A percentile compares a stretch with the other conserved stretches of the same genome.
phyloP scores from a whole-genome alignment of 2,329 filamentous ascomycete species.

The Fusarium sp. region DNA sequence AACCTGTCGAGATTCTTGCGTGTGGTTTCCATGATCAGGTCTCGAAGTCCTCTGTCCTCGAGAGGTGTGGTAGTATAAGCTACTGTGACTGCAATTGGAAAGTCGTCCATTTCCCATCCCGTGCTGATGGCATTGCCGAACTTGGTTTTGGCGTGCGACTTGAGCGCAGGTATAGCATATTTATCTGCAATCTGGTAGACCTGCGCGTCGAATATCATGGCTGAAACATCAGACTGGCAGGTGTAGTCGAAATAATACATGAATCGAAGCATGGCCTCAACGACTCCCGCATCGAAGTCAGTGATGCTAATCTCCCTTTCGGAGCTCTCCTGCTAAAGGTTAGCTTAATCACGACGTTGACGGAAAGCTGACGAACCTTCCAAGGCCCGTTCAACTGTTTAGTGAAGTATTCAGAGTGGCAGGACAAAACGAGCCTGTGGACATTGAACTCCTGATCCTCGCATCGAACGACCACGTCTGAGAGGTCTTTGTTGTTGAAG shows the following conservation, averaged over 20 bases:
- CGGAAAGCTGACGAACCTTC: neutral
- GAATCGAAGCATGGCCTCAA: slow-evolving; percentile 18
- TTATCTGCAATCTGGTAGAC: slow-evolving; percentile 21
- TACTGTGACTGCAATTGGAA: neutral
- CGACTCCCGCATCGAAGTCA: slow-evolving; percentile 5
- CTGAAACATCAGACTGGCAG: neutral
- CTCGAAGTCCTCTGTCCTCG: slow-evolving; percentile 16
- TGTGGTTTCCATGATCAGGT: neutral
- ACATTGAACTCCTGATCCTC: neutral
- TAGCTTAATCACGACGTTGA: too few species aligned
- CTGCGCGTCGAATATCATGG: slow-evolving; percentile 15
- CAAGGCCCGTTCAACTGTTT: slow-evolving; percentile 1
- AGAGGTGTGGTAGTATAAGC: neutral
- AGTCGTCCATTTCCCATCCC: slow-evolving; percentile 7
- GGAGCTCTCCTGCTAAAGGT: slow-evolving; percentile 4
- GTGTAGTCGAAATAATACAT: slow-evolving; percentile 15
- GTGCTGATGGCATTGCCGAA: neutral
- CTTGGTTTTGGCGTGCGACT: neutral
- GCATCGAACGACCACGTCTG: slow-evolving; percentile 2
- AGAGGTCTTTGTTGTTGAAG: slow-evolving; percentile 1
- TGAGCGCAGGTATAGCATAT: slow-evolving; percentile 5
- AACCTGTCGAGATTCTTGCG: neutral
- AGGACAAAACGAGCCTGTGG: neutral
- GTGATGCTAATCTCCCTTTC: neutral
- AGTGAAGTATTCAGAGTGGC: slow-evolving; percentile 1